Percentiles rank a stretch among this genome's conserved stretches.
These are phyloP conservation scores for Aspergillus sp. DNA, from an alignment of 2,329 filamentous ascomycete species.

Conservation along the genomic window DNA sequence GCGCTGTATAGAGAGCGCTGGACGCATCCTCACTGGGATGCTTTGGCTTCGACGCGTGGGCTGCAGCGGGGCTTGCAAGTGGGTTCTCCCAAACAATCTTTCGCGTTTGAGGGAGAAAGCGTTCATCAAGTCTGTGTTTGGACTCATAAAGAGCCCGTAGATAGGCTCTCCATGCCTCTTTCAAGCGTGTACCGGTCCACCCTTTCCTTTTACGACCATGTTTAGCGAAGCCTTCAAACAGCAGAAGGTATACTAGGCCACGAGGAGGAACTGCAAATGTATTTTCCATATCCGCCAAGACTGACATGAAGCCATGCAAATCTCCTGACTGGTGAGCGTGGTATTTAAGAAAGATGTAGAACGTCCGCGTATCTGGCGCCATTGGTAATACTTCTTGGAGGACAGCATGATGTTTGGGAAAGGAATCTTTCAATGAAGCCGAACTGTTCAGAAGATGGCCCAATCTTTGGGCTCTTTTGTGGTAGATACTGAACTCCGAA, in stretches of 20 bases:
- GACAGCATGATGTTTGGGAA: conserved; percentile 49
- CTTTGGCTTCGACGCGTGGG: conserved; percentile 4
- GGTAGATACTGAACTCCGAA: conserved; percentile 31
- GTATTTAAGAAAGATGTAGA: conserved; percentile 68
- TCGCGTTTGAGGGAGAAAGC: conserved; percentile 8
- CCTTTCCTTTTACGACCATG: conserved; percentile 61
- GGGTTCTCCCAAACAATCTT: conserved; percentile 25
- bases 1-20: conserved; percentile 17
- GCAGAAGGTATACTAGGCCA: conserved; percentile 65
- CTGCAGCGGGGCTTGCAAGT: conserved; percentile 8
- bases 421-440: conserved; percentile 34
- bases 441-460: conserved; percentile 42
- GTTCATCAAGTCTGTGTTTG: conserved; percentile 18
- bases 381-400: conserved; percentile 61
- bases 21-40: conserved; percentile 5
- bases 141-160: conserved; percentile 38
- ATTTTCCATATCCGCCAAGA: conserved; percentile 71
- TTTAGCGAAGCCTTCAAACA: conserved; percentile 72
- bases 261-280: conserved; percentile 59
- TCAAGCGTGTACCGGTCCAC: conserved; percentile 66
- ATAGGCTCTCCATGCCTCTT: conserved; percentile 59
- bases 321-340: conserved; percentile 62
- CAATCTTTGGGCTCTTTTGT: conserved; percentile 35
- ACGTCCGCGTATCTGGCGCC: conserved; percentile 69
- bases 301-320: conserved; percentile 59